Evolutionary conservation across 2,329 filamentous ascomycete species (phyloP), one percentile per base, ranked within the genome.

Genomic region (Dactylellina drechsleri): DNA sequence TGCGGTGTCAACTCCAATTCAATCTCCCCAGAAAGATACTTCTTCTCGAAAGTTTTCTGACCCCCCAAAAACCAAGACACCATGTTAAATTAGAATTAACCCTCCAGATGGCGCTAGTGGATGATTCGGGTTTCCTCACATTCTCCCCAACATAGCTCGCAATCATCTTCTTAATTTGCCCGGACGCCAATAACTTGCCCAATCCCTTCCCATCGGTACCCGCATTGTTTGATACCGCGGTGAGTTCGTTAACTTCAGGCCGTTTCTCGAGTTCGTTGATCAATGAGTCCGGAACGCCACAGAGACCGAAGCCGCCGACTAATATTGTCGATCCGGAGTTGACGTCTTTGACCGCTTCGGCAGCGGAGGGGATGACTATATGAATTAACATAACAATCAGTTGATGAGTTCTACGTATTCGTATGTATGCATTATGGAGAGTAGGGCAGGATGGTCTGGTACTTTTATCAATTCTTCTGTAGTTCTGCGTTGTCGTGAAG

Each of bases 241-340:
- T 92, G 31, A 94, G 84, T 1, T 71, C 61, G 2, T 72, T 77
- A 52, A 80, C 77, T 6, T 77, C 77, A 0, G 78, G 76, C 31
- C 68, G 70, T 47, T 78, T 77, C 50, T 88, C 85, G 45, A 94
- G 86, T 15, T 89, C 88, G 47, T 87, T 84, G 79, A 93, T 93
- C 5, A 93, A 83, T 0, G 91, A 92, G 80, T 92, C 90, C 65
- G 89, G 88, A 16, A 93, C 90, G 77, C 91, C 91, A 78, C 90
- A 93, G 12, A 94, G 86, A n/a, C 92, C 92, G 81, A 94, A 94
- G 0, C 91, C 92, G 15, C 91, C 89, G 80, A 91, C 92, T 66
- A 94, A 84, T 41, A 94, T 84, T 0, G 87, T 91, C 10, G 88
- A 89, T 65, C 91, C 87, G 78, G 90, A 89, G 80, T 89, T 84